These are phyloP conservation scores for Colletotrichum theobromicola DNA, from an alignment of 2,329 filamentous ascomycete species.

Conservation along the genomic window DNA sequence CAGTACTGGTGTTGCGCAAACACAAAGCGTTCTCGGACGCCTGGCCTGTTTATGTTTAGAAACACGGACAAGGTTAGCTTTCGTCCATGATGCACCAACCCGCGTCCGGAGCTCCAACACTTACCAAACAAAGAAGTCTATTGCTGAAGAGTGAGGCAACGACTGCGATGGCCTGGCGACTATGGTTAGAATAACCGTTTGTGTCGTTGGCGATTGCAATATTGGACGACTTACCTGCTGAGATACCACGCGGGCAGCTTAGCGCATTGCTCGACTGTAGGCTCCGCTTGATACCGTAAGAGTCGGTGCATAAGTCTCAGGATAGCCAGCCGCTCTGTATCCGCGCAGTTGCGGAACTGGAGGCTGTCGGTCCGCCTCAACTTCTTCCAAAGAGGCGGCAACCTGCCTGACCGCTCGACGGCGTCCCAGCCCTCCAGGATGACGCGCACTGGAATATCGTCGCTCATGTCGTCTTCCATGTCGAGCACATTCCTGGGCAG, in stretches of 20 bases:
- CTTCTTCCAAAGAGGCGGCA: slow-evolving; percentile 30
- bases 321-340: slow-evolving; percentile 26
- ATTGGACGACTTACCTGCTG: slow-evolving; percentile 24
- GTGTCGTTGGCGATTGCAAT: neutral
- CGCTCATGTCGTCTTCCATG: slow-evolving; percentile 24
- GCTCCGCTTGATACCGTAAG: slow-evolving; percentile 30
- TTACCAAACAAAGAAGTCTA: slow-evolving; percentile 35
- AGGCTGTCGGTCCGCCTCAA: slow-evolving; percentile 25
- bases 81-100: neutral
- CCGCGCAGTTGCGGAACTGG: slow-evolving; percentile 24
- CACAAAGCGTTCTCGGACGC: slow-evolving; percentile 30
- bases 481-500: neutral
- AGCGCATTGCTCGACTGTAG: slow-evolving; percentile 21
- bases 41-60: slow-evolving; percentile 25
- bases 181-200: neutral
- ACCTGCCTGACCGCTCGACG: slow-evolving; percentile 25
- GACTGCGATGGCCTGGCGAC: slow-evolving; percentile 27
- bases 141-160: slow-evolving; percentile 30
- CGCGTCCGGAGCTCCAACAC: neutral
- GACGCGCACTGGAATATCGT: slow-evolving; percentile 29
- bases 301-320: slow-evolving; percentile 28
- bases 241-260: slow-evolving; percentile 29
- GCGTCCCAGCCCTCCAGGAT: slow-evolving; percentile 31
- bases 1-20: slow-evolving; percentile 33
- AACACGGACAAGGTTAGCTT: neutral